Base-by-base conservation (phyloP, 2,329 filamentous ascomycete species). In the Dendrostoma leiphaemia region DNA sequence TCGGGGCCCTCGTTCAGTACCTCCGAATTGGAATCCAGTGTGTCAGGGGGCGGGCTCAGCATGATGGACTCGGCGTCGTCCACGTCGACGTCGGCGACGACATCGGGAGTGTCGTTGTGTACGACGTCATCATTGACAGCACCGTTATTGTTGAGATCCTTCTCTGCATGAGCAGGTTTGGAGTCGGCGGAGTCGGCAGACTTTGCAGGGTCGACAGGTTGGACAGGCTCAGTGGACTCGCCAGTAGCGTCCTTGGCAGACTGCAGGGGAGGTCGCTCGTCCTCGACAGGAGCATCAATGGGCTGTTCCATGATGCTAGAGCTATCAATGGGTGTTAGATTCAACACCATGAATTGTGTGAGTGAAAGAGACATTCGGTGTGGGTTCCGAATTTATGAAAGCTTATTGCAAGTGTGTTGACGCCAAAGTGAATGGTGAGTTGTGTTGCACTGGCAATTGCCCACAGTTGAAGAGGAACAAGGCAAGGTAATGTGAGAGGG, bases 11-110 rank as follows among this genome's bases (percentile, higher is more conserved):
- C 72, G 21, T 73, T 44, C 21, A 48, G 51, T 10, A 17, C 21
- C 8, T 37, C 43, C 71, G 66, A 57, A 17, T 71, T 65, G 40
- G 70, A 73, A 53, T 72, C 75, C 38, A 66, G 65, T 15, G 65
- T 67, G 21, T 75, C 72, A 0, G 72, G 71, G 5, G 72, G 72
- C 2, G 74, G 71, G 50, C 75, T 80, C 13, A 81, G 68, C 23
- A 78, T 76, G 35, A 74, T 71, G 31, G 74, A 65, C 23, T 63
- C 66, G 17, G 74, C 71, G 34, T 69, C 73, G 26, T 67, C 65
- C 4, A 62, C 51, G 1, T 61, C 66, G 6, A 73, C 68, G 29
- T 73, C 71, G n/a, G n/a, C n/a, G n/a, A n/a, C n/a, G n/a, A n/a
- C n/a, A n/a, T n/a, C n/a, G n/a, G n/a, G n/a, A n/a, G n/a, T n/a